Base-by-base conservation (phyloP, 805 yeast species). In the Ogataea pini region DNA sequence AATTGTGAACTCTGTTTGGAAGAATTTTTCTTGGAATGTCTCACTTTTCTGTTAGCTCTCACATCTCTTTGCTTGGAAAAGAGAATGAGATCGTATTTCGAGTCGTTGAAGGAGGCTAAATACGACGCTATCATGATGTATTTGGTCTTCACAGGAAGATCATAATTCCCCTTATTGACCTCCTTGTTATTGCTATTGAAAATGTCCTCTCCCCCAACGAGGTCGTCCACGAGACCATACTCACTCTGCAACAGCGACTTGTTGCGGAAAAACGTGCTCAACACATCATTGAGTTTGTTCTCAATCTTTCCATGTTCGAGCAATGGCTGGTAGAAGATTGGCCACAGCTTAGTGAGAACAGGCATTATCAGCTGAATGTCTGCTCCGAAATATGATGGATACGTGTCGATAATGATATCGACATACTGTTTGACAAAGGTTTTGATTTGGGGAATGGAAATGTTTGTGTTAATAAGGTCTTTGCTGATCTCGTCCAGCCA, bases 51-150 rank as follows among this genome's bases (percentile, higher is more conserved):
- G 9, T 72, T 72, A 16, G 68, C 69, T 44, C 73, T 66, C 16
- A 74, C 71, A 12, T 76, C 79, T 52, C 73, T 79, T 37, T 85
- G 70, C 50, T 76, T 80, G 27, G 96, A 85, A 59, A 88, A 91
- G 45, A 79, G 71, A 44, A 80, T 77, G 58, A 82, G 69, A 64
- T 90, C 97, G 59, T 77, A 77, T 51, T 80, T 78, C 2, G 85
- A 82, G 25, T 85, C 86, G 47, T 82, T 79, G 60, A 79, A 86
- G 0, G 96, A 89, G 0, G 96, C 95, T 41, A 90, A 68, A 63
- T 86, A 91, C 0, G 96, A 83, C 1, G 96, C 89, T 27, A 89
- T 76, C 13, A 90, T 66, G n/a, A 91, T 67, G 60, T 78, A 88
- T 60, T 87, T 86, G 2, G 92, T 77, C 42, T 79, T 75, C 7